These are phyloP conservation scores for Tylopilus orsonianus DNA, from an alignment of 1,284 basidiomycete genomes.

Conservation along the genomic window DNA sequence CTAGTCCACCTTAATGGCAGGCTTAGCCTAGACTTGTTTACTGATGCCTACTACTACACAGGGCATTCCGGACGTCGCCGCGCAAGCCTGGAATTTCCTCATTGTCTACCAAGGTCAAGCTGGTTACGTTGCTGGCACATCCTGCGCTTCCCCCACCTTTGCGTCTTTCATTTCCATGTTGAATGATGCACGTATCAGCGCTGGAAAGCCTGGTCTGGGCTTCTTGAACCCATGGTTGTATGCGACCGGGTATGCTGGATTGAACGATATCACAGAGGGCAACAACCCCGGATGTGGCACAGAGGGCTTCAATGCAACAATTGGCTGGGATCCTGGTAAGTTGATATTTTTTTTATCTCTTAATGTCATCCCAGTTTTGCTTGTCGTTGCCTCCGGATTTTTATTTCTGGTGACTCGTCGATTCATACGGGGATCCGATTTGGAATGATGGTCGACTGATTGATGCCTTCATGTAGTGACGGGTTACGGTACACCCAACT, in stretches of 20 bases:
- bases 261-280: conserved; percentile 56
- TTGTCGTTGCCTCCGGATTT: background rate
- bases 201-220: conserved; percentile 46
- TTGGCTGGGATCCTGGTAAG: conserved; percentile 48
- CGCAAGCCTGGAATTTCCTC: conserved; percentile 38
- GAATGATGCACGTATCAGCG: conserved; percentile 56
- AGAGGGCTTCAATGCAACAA: conserved; percentile 44
- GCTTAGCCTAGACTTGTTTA: conserved; percentile 23
- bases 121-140: conserved; percentile 45
- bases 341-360: background rate
- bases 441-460: background rate
- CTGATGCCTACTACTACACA: conserved; percentile 15
- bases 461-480: conserved; percentile 34
- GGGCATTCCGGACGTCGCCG: conserved; percentile 63
- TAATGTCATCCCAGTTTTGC: background rate
- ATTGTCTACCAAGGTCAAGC: conserved; percentile 11
- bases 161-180: conserved; percentile 50
- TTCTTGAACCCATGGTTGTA: conserved; percentile 66
- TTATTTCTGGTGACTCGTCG: background rate
- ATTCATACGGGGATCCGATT: background rate
- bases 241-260: conserved; percentile 31
- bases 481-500: conserved; percentile 47
- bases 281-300: conserved; percentile 61
- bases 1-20: conserved; percentile 22
- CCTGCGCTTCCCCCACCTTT: conserved; percentile 36